phyloP scores from a whole-genome alignment of 1,139 yeast species.

The Magnusiomyces paraingens region DNA sequence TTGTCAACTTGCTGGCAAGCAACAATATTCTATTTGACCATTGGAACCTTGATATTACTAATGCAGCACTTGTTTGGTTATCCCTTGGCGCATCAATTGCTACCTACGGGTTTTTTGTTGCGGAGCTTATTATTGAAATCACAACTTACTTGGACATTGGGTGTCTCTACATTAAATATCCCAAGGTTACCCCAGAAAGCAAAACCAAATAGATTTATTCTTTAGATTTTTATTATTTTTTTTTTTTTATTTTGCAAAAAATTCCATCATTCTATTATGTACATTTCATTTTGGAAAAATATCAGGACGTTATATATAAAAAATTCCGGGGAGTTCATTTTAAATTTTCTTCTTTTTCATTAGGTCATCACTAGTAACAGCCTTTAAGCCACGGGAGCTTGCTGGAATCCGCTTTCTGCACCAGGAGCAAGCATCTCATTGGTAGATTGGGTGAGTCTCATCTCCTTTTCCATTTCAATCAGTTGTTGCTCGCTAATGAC shows the following conservation, averaged over 20 bases:
- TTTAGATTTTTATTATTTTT: not conserved
- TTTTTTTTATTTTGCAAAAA: no score
- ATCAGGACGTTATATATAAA: not conserved
- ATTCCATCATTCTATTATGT: no score
- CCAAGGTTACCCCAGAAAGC: slow-evolving; percentile 35
- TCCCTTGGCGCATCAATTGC: slow-evolving; percentile 75
- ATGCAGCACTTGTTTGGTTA: slow-evolving; percentile 44
- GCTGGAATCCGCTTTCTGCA: slow-evolving; percentile 50
- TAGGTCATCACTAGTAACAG: not conserved
- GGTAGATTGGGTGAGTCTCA: slow-evolving; percentile 79
- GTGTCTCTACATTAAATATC: slow-evolving; percentile 79
- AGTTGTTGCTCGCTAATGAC: slow-evolving; percentile 89
- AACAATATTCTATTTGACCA: slow-evolving; percentile 10
- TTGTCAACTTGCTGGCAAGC: slow-evolving; percentile 29
- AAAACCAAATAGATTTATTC: not conserved
- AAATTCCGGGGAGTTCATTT: no score
- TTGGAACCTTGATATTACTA: slow-evolving; percentile 29
- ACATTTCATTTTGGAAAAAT: not conserved
- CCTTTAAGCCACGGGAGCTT: slow-evolving; percentile 19
- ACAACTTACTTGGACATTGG: slow-evolving; percentile 79
- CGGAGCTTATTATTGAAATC: slow-evolving; percentile 77
- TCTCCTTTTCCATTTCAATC: slow-evolving; percentile 89
- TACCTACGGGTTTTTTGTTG: slow-evolving; percentile 69
- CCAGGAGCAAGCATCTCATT: slow-evolving; percentile 75
- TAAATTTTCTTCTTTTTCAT: no score